Evolutionary conservation across 495 filamentous ascomycete species (phyloP), one percentile per base, ranked within the genome.

Genomic region (Lasiosphaeris hirsuta): DNA sequence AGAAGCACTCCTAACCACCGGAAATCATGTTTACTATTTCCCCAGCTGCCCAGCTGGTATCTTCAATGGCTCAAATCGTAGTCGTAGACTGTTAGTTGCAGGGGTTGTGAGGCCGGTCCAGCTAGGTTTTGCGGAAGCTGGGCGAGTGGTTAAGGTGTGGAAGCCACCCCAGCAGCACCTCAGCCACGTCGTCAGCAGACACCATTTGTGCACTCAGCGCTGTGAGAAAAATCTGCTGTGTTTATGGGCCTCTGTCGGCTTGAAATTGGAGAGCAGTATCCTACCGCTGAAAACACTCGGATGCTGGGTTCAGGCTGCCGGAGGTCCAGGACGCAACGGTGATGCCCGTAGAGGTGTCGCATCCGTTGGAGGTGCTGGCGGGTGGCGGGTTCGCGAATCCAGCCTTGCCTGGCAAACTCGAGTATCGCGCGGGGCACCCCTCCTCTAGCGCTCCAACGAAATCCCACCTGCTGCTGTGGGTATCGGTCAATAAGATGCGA

Each of bases 321-420:
- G 23, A 30, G 5, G 23, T 30, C 23, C 23, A 30, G 23, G 23
- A 30, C 23, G 23, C 23, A 30, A 30, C 23, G 2, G 2, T 30
- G 23, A 30, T 30, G 23, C 23, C 23, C 23, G 23, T 30, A 2
- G 23, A 30, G n/a, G n/a, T n/a, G n/a, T n/a, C n/a, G n/a, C n/a
- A n/a, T n/a, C 5, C 30, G 19, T 39, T 34, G 35, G 7, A 10
- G 47, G 15, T 51, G 35, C 13, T 30, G 15, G 19, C 33, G 48
- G 53, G 42, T 55, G 53, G 53, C 53, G 53, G 53, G 30, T 38
- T 55, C 23, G 23, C 51, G 51, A 40, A 55, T 46, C 53, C 42
- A 55, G 34, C 53, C 53, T 35, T 55, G 53, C 46, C 40, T 35
- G 53, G 46, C 53, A 47, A 39, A 41, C 53, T 41, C 41, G 53